A percentile compares a stretch with the other conserved stretches of the same genome.
These are phyloP conservation scores for Globisporangium mamillatum DNA, from an alignment of 352 stramenopile species.

Conservation along the genomic window DNA sequence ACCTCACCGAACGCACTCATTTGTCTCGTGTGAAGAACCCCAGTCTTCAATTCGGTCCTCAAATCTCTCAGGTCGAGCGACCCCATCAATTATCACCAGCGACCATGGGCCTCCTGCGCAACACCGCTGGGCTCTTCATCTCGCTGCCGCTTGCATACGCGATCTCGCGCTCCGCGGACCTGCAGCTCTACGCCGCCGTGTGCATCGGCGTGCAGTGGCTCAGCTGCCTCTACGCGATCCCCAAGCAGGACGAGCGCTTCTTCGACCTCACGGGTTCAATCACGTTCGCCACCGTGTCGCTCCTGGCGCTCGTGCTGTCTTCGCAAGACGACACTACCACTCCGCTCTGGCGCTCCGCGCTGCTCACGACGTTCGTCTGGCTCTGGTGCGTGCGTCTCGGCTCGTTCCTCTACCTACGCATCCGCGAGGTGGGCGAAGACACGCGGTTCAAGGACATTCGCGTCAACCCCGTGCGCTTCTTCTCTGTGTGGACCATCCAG, in stretches of 20 bases:
- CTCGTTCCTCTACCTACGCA: slow-evolving; percentile 76
- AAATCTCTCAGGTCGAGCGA: not conserved
- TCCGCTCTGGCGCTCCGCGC: slow-evolving; percentile 43
- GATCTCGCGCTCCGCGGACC: slow-evolving; percentile 31
- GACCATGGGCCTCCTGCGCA: slow-evolving; percentile 40
- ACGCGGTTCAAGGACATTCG: slow-evolving; percentile 72
- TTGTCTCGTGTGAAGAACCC: not conserved
- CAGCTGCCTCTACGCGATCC: slow-evolving; percentile 62
- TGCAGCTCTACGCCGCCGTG: slow-evolving; percentile 50
- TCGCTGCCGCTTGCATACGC: slow-evolving; percentile 31
- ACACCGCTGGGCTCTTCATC: slow-evolving; percentile 37
- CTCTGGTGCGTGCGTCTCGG: slow-evolving; percentile 79
- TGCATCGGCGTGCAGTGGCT: slow-evolving; percentile 65
- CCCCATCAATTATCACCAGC: too few species aligned
- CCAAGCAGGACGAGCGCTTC: slow-evolving; percentile 69
- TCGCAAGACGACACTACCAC: slow-evolving; percentile 1
- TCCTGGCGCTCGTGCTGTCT: slow-evolving; percentile 33
- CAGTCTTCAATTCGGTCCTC: not conserved
- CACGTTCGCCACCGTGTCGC: slow-evolving; percentile 63
- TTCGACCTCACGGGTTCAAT: slow-evolving; percentile 83
- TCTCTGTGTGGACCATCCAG: slow-evolving; percentile 80
- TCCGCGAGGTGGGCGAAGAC: slow-evolving; percentile 63
- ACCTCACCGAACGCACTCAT: not conserved
- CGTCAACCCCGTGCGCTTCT: slow-evolving; percentile 60
- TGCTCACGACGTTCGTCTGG: slow-evolving; percentile 69